phyloP scores from a whole-genome alignment of 306 rosid genomes.

The Macrotyloma uniflorum region DNA sequence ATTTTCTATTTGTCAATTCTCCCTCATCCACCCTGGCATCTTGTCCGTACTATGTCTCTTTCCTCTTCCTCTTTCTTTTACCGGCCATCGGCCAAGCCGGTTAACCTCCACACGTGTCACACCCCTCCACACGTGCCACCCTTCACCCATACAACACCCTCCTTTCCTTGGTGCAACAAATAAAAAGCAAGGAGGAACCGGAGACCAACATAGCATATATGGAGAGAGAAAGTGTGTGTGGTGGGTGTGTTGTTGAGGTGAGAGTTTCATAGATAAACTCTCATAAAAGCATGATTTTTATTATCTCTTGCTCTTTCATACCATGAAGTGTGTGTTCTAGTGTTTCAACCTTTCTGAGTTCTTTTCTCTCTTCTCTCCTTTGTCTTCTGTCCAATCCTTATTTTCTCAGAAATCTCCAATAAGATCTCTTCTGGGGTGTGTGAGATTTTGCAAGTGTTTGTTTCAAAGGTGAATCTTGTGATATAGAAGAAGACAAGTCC shows the following conservation, averaged over 20 bases:
- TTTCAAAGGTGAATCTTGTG: slow-evolving; percentile 15
- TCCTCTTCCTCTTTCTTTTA: slow-evolving; percentile 36
- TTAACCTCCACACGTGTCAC: slow-evolving; percentile 42
- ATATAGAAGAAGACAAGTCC: not conserved
- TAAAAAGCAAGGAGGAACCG: slow-evolving; percentile 52
- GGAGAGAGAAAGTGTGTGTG: slow-evolving; percentile 3
- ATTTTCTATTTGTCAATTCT: slow-evolving; percentile 48
- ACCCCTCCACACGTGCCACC: slow-evolving; percentile 39
- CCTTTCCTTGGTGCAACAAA: slow-evolving; percentile 84
- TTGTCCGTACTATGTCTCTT: slow-evolving; percentile 77
- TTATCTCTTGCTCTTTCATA: slow-evolving; percentile 13
- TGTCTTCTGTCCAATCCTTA: not conserved
- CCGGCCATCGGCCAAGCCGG: slow-evolving; percentile 52
- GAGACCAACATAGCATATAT: slow-evolving; percentile 8
- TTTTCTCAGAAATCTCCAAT: slow-evolving; percentile 39
- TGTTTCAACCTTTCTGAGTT: slow-evolving; percentile 25
- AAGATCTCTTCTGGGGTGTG: slow-evolving; percentile 45
- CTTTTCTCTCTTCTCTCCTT: not conserved
- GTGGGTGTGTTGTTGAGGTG: not conserved
- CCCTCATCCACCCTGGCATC: slow-evolving; percentile 76
- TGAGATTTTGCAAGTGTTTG: not conserved
- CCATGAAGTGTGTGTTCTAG: not conserved
- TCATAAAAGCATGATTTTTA: slow-evolving; percentile 21
- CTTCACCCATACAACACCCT: slow-evolving; percentile 51
- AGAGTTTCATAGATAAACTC: not conserved